phyloP scores from a whole-genome alignment of 345 rosid species.

The Pseudoturritis turrita region DNA sequence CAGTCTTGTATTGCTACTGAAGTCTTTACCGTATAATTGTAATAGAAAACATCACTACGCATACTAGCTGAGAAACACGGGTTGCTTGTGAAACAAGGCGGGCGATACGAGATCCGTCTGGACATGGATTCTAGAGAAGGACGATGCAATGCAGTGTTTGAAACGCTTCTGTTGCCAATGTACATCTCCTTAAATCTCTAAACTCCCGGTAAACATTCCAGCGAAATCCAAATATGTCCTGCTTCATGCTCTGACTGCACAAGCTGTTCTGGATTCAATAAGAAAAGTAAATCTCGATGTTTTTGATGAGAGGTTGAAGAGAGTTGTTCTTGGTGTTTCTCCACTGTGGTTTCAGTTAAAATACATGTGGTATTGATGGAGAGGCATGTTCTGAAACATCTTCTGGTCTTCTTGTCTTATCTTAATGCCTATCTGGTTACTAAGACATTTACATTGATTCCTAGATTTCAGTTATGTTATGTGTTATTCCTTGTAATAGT shows the following conservation, averaged over 20 bases:
- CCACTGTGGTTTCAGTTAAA: not conserved
- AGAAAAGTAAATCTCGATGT: not conserved
- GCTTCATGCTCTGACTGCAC: not conserved
- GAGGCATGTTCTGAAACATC: not conserved
- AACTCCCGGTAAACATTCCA: not conserved
- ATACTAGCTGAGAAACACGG: too few relatives aligned
- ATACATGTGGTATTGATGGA: not conserved
- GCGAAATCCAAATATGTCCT: not conserved
- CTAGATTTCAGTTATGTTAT: not conserved
- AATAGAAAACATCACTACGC: too few relatives aligned
- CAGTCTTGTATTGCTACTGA: too few relatives aligned
- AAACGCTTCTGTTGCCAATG: not conserved
- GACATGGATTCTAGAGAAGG: too few relatives aligned
- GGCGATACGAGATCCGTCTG: too few relatives aligned
- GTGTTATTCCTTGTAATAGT: not conserved
- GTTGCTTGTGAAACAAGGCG: too few relatives aligned
- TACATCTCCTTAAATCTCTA: not conserved
- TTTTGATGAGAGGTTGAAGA: not conserved
- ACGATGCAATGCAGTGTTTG: not conserved
- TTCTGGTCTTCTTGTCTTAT: not conserved
- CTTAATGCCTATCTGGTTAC: not conserved
- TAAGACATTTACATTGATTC: not conserved
- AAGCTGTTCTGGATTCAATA: not conserved
- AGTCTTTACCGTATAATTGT: too few relatives aligned
- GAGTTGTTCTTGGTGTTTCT: not conserved